Base-by-base conservation (phyloP, 1,139 yeast species). In the Lodderomyces elongisporus region DNA sequence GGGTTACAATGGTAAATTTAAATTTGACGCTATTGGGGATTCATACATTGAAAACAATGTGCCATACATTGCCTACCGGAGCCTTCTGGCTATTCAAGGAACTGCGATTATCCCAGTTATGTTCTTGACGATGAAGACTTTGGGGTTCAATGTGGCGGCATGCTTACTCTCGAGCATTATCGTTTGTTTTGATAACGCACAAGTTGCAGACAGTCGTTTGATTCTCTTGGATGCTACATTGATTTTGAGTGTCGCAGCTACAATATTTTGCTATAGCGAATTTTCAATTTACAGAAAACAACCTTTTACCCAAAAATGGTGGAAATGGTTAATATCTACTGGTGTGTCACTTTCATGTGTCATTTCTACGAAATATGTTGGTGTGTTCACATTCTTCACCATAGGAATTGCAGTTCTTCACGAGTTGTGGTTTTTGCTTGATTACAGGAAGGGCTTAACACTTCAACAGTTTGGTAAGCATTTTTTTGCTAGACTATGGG, bases 291-390 rank as follows among this genome's bases (percentile, higher is more conserved):
- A 69, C 48, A 79, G 96, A 49, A 62, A 60, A 33, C 48, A 52
- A 14, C 85, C 97, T 5, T 89, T 85, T 52, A 52, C 84, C 14
- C 46, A 45, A 29, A 47, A 63, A 31, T 91, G 99, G 98, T 91
- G 94, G 83, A 59, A 62, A 29, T 93, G 98, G 98, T 70, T 91
- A 28, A 56, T 70, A 27, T 58, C 76, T 27, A 88, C 97, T 6
- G 99, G 99, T 21, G 64, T 87, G 5, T 72, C 93, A 1, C 71
- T 91, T 41, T 85, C 96, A 0, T 81, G 89, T 55, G 96, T 88
- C 27, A 89, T 91, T 41, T 80, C 95, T 28, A 89, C 97, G 35
- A 91, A 91, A 57, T 93, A 91, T 54, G 96, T 91, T 23, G 99
- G 99, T 54, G 82, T 84, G 4, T 82, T 91, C 65, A 88, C 97